A percentile compares a stretch with the other conserved stretches of the same genome.
Evolutionary conservation across 164 flowering plant species (phyloP).

Genomic region (Magnolia kwangsiensis): DNA sequence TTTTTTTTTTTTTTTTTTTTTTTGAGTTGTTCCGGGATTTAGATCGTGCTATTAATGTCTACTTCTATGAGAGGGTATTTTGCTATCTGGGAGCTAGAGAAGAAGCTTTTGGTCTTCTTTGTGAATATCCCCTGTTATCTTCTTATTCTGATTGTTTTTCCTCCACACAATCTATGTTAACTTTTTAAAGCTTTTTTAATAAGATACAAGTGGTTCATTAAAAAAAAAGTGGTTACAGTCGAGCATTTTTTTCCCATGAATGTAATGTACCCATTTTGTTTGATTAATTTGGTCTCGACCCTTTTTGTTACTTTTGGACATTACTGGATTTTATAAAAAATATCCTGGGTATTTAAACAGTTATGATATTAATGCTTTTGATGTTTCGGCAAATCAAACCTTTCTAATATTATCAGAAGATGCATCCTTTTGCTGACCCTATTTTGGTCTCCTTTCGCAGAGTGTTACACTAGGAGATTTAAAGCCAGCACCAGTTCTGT

Average conservation of each 20-base stretch:
- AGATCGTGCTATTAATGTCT: too few relatives aligned
- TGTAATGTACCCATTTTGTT: neutral
- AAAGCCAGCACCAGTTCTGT: slow-evolving; percentile 72
- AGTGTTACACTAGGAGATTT: slow-evolving; percentile 61
- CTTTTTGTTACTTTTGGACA: neutral
- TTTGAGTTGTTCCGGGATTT: too few relatives aligned
- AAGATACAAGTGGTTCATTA: too few relatives aligned
- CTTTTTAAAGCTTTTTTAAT: too few relatives aligned
- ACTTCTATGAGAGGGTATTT: too few relatives aligned
- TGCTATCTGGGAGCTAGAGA: too few relatives aligned
- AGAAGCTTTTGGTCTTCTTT: neutral
- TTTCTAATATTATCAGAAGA: neutral
- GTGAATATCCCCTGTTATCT: neutral
- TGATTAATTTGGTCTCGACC: neutral
- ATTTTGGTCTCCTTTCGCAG: slow-evolving; percentile 35
- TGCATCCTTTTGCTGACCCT: neutral
- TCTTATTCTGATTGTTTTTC: too few relatives aligned
- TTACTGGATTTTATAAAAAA: neutral
- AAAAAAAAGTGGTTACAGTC: too few relatives aligned
- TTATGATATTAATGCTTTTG: too few relatives aligned
- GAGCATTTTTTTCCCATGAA: too few relatives aligned
- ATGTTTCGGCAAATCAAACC: neutral
- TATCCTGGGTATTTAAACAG: neutral
- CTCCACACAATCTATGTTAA: too few relatives aligned
- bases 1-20: too few relatives aligned